Conservation (phyloP, 805 yeast genomes). For the Tetrapisispora pingtungensis region DNA sequence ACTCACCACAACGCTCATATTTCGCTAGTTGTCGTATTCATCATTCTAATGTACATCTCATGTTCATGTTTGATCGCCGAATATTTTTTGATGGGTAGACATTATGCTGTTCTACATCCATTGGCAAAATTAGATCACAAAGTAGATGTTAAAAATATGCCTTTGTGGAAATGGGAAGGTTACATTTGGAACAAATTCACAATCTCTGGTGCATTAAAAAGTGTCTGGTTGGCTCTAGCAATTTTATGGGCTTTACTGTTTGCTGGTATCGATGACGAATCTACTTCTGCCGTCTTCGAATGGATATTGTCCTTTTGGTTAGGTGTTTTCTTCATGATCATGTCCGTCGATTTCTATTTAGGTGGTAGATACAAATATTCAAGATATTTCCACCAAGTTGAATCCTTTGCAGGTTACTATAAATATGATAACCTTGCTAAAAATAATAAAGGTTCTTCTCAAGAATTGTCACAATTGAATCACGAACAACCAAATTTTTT, state of each 20-base stretch:
- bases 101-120: conserved; percentile 32
- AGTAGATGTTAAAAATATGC: conserved; percentile 9
- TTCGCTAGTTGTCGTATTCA: conserved; percentile 62
- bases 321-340: conserved; percentile 52
- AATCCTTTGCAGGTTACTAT: conserved; percentile 19
- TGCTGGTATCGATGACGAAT: conserved; percentile 37
- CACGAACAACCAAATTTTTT: neutral
- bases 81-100: conserved; percentile 37
- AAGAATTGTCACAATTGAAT: neutral
- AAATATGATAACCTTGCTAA: conserved; percentile 16
- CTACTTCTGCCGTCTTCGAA: conserved; percentile 56
- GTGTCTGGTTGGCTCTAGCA: conserved; percentile 56
- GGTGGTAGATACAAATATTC: conserved; percentile 34
- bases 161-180: conserved; percentile 27
- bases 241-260: conserved; percentile 57
- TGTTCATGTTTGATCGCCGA: conserved; percentile 36
- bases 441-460: neutral
- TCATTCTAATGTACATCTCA: conserved; percentile 51
- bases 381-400: conserved; percentile 20
- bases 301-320: conserved; percentile 84
- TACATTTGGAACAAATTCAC: conserved; percentile 34
- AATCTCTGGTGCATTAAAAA: conserved; percentile 43
- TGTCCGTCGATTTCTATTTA: conserved; percentile 61
- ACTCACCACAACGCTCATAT: conserved; percentile 44
- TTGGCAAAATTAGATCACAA: conserved; percentile 10